Evolutionary conservation across 306 rosid genomes (phyloP).

Genomic region (Crataegus laevigata): DNA sequence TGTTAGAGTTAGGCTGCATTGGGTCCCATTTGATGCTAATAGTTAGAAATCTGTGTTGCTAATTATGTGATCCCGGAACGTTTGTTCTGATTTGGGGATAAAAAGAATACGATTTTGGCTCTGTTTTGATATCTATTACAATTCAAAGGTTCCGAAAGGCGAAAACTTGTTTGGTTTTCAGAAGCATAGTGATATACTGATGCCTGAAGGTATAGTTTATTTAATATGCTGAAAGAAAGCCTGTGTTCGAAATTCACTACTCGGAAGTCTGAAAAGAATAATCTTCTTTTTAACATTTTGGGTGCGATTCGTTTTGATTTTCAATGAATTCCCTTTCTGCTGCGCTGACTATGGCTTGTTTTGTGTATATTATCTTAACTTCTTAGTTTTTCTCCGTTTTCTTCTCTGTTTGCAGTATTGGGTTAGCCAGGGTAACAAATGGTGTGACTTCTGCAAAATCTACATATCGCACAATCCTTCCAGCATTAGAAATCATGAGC

Average conservation of each 20-base stretch:
- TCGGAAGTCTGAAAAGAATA: neutral
- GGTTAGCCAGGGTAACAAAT: conserved; percentile 98
- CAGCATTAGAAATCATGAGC: conserved; percentile 88
- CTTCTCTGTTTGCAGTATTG: conserved; percentile 55
- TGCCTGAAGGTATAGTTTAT: neutral
- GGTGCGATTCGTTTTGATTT: neutral
- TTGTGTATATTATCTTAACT: neutral
- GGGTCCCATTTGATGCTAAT: neutral
- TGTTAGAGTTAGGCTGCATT: neutral
- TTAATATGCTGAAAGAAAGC: neutral
- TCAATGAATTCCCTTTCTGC: neutral
- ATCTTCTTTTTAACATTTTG: neutral
- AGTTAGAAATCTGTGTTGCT: neutral
- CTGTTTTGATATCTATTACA: neutral
- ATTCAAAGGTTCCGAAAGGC: neutral
- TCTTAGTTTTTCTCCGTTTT: neutral
- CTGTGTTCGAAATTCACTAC: neutral
- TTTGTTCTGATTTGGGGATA: neutral
- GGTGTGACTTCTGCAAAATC: conserved; percentile 97
- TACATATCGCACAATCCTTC: conserved; percentile 77
- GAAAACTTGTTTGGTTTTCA: neutral
- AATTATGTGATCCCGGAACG: neutral
- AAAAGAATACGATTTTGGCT: neutral
- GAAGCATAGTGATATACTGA: neutral
- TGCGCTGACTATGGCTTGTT: too few relatives aligned